Evolutionary conservation across 2,329 filamentous ascomycete species (phyloP), one percentile per base, ranked within the genome.

Genomic region (Aschersonia sp.): DNA sequence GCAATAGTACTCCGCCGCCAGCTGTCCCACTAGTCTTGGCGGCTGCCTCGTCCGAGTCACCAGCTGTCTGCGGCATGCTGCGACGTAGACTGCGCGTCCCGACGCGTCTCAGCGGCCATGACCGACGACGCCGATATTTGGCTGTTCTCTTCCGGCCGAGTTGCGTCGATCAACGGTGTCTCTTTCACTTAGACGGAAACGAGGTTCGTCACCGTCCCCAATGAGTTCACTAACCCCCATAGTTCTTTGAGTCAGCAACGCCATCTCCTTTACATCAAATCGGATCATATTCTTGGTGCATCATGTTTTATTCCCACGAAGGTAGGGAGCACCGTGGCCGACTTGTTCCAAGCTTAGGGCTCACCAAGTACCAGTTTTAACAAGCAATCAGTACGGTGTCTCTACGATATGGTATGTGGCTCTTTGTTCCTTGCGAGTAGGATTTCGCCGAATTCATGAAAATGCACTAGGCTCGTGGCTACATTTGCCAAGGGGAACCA

Each of bases 251-350:
- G 22, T 22, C 22, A 22, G 22, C 22, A 22, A 22, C 22, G 22
- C 22, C 22, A 22, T 22, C 22, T 22, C 22, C 22, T 22, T 22
- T 22, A 22, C 22, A 22, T 22, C 22, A 22, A 22, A 22, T 22
- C 22, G 22, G 22, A 22, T 22, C 22, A 22, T 22, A 3, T 2
- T 22, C 22, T 22, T 22, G 22, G 22, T 22, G 22, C 22, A 42
- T 22, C 56, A 96, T 96, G 89, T 96, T 96, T 63, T 97, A 95
- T 69, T 94, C 86, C 57, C 87, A 95, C 68, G 89, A 96, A 67
- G 87, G 90, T 92, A 70, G 14, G 9, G 29, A 40, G 29, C n/a
- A 22, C 11, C 11, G n/a, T 14, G 11, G 12, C 39, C 10, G 40
- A 10, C 29, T 31, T 32, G 0, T 4, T 22, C 30, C 8, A 12